Conservation (phyloP, 1,139 yeast genomes). For the Blastobotrys malaysiensis region DNA sequence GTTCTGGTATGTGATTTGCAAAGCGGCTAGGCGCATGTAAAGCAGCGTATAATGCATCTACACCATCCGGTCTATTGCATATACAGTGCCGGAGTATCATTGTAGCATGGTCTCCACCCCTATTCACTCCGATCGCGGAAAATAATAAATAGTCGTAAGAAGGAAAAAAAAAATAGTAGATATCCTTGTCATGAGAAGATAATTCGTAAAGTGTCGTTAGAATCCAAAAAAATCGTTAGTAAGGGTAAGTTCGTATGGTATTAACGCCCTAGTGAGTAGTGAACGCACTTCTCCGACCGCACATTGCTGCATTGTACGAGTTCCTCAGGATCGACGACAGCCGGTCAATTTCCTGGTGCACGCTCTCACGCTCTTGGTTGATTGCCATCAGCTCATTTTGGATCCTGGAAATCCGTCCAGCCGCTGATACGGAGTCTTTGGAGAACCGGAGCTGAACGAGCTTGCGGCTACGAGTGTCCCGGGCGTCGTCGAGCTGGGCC, state of each 20-base stretch:
- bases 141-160: neutral
- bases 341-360: neutral
- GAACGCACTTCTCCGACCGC: neutral
- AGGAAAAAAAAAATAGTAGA: too few relatives aligned
- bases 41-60: neutral
- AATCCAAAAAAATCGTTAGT: neutral
- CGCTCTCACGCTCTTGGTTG: neutral
- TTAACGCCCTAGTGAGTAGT: neutral
- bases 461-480: slow-evolving; percentile 3
- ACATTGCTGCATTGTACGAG: neutral
- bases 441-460: slow-evolving; percentile 2
- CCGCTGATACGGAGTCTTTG: neutral
- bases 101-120: neutral
- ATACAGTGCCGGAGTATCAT: too few relatives aligned
- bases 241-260: neutral
- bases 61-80: neutral
- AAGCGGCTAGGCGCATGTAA: neutral
- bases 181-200: too few relatives aligned
- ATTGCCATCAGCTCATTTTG: neutral
- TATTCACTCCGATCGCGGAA: neutral
- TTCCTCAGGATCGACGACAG: neutral
- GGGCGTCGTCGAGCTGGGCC: slow-evolving; percentile 6
- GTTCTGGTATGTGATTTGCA: neutral
- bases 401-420: neutral
- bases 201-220: neutral